These are phyloP conservation scores for Pyricularia pennisetigena DNA, from an alignment of 2,329 filamentous ascomycete species.

Conservation along the genomic window DNA sequence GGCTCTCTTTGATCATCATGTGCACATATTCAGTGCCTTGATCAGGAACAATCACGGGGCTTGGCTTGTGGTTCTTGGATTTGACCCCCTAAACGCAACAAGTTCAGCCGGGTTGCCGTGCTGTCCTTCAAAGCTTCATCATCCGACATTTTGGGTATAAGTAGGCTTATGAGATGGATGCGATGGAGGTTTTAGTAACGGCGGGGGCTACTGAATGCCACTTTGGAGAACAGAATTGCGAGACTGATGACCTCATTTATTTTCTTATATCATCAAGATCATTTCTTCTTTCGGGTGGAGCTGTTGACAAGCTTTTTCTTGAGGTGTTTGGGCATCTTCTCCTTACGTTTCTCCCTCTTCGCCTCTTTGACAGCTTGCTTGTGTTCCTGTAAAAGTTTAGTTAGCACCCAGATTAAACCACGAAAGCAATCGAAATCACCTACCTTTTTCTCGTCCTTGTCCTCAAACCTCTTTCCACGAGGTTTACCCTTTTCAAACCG, in stretches of 20 bases:
- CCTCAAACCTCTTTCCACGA: slow-evolving; percentile 75
- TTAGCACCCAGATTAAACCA: neutral
- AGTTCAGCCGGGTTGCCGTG: slow-evolving; percentile 10
- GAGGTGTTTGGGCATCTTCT: slow-evolving; percentile 91
- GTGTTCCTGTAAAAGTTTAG: slow-evolving; percentile 39
- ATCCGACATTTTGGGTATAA: slow-evolving; percentile 8
- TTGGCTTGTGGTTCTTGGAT: slow-evolving; percentile 9
- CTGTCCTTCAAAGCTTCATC: slow-evolving; percentile 7
- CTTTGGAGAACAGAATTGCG: neutral
- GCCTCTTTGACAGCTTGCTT: slow-evolving; percentile 91
- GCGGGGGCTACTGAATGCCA: neutral
- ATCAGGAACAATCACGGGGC: slow-evolving; percentile 24
- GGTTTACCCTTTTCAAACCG: slow-evolving; percentile 58
- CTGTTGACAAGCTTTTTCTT: slow-evolving; percentile 78
- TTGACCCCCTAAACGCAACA: slow-evolving; percentile 13
- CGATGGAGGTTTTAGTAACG: neutral
- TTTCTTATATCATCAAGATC: neutral
- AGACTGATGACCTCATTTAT: slow-evolving; percentile 14
- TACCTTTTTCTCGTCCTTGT: slow-evolving; percentile 82
- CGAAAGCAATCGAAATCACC: neutral
- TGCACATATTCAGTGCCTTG: slow-evolving; percentile 9
- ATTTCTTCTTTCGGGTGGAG: slow-evolving; percentile 54
- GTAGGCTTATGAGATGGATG: neutral
- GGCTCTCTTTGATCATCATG: slow-evolving; percentile 53
- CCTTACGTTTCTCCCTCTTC: slow-evolving; percentile 84